phyloP scores from a whole-genome alignment of 2,329 filamentous ascomycete species.

The Fusarium gaditjirri region DNA sequence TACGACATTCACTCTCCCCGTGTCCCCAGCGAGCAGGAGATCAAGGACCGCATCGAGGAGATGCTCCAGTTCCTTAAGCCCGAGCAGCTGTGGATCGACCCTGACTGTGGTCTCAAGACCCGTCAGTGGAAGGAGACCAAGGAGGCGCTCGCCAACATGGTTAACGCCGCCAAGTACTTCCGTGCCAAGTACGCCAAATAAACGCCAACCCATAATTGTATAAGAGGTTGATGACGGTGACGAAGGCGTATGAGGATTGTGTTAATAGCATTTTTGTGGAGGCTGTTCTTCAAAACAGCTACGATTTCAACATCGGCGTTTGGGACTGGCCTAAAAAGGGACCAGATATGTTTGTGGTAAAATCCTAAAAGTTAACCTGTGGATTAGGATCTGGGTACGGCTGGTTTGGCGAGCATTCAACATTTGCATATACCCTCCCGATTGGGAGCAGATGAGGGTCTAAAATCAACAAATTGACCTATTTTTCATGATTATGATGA shows the following conservation, averaged over 20 bases:
- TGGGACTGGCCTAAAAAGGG: slow-evolving; percentile 51
- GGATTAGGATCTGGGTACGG: slow-evolving; percentile 47
- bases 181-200: slow-evolving; percentile 83
- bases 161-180: slow-evolving; percentile 97
- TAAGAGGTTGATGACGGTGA: slow-evolving; percentile 30
- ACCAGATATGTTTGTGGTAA: slow-evolving; percentile 50
- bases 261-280: slow-evolving; percentile 48
- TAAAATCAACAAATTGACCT: slow-evolving; percentile 47
- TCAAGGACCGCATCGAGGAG: slow-evolving; percentile 96
- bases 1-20: slow-evolving; percentile 99
- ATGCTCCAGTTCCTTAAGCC: slow-evolving; percentile 98
- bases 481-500: slow-evolving; percentile 41
- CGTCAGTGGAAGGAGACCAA: slow-evolving; percentile 99
- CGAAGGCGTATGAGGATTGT: slow-evolving; percentile 42
- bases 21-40: slow-evolving; percentile 97
- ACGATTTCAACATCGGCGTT: slow-evolving; percentile 72
- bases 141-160: slow-evolving; percentile 94
- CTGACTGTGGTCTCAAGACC: slow-evolving; percentile 99
- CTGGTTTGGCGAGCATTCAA: slow-evolving; percentile 53
- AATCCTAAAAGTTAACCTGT: slow-evolving; percentile 51
- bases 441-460: slow-evolving; percentile 46
- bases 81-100: slow-evolving; percentile 99
- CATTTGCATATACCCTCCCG: slow-evolving; percentile 53
- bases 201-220: slow-evolving; percentile 42
- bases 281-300: slow-evolving; percentile 54